Conservation (phyloP, 1,139 yeast genomes). For the Yamadazyma buinensis region DNA sequence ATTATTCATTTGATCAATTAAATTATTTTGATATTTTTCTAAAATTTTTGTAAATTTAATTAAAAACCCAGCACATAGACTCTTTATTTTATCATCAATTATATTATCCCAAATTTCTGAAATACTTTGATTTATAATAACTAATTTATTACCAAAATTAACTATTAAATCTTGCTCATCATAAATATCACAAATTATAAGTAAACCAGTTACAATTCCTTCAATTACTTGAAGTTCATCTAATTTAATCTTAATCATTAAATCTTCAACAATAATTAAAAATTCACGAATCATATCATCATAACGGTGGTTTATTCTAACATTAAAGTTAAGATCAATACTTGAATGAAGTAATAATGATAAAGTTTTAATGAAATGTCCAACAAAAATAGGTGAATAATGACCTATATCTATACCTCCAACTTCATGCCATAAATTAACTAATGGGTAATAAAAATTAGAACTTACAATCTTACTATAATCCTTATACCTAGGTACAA, state of each 20-base stretch:
- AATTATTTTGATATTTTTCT: slow-evolving; percentile 14
- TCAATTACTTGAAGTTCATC: slow-evolving; percentile 40
- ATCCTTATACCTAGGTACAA: slow-evolving; percentile 19
- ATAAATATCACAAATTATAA: slow-evolving; percentile 44
- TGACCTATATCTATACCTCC: slow-evolving; percentile 47
- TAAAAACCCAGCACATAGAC: slow-evolving; percentile 50
- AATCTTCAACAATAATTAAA: slow-evolving; percentile 33
- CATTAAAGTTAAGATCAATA: slow-evolving; percentile 48
- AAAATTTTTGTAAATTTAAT: slow-evolving; percentile 18
- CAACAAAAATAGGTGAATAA: slow-evolving; percentile 51
- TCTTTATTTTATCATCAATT: slow-evolving; percentile 42
- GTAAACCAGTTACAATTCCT: slow-evolving; percentile 43
- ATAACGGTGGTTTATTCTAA: no score
- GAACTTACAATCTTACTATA: slow-evolving; percentile 46
- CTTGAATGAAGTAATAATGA: slow-evolving; percentile 55
- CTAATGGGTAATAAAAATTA: slow-evolving; percentile 53
- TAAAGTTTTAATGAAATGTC: slow-evolving; percentile 59
- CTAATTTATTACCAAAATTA: slow-evolving; percentile 26
- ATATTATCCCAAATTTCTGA: slow-evolving; percentile 41
- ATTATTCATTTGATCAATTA: slow-evolving; percentile 13
- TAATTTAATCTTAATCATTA: slow-evolving; percentile 17
- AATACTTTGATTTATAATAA: slow-evolving; percentile 38
- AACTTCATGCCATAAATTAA: slow-evolving; percentile 50
- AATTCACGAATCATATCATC: slow-evolving; percentile 58
- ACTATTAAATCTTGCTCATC: slow-evolving; percentile 34